Conservation (phyloP, 306 rosid genomes). For the Hippophae gyantsensis region DNA sequence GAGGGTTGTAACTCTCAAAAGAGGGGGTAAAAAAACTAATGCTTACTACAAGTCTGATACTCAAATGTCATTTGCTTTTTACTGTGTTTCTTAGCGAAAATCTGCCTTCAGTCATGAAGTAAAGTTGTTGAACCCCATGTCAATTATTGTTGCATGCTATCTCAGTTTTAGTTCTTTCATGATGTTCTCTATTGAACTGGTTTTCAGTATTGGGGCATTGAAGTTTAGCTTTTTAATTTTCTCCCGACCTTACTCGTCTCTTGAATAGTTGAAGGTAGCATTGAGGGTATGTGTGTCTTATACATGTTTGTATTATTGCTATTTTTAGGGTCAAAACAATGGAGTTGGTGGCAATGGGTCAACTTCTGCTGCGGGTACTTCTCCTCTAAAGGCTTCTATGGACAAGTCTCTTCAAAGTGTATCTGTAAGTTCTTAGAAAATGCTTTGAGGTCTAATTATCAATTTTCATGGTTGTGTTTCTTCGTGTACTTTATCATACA, state of each 20-base stretch:
- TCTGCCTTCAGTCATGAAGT: neutral
- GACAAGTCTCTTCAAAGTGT: constrained; percentile 37
- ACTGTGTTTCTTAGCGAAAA: too few species aligned
- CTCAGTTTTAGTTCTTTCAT: neutral
- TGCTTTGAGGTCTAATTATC: constrained; percentile 6
- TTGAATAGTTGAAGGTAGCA: constrained; percentile 6
- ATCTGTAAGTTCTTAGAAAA: constrained; percentile 46
- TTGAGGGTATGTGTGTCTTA: neutral
- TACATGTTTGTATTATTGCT: constrained; percentile 6
- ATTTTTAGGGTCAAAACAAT: constrained; percentile 39
- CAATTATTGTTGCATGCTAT: neutral
- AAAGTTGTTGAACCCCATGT: neutral
- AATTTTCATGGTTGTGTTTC: constrained; percentile 10
- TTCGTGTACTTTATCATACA: too few species aligned
- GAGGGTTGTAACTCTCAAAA: too few species aligned
- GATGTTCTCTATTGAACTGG: neutral
- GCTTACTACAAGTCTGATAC: too few species aligned
- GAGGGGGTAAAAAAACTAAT: too few species aligned
- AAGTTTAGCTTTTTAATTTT: constrained; percentile 1
- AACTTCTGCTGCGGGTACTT: constrained; percentile 45
- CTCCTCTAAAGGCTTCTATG: constrained; percentile 36
- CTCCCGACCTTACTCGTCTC: neutral
- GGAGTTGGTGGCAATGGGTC: constrained; percentile 42
- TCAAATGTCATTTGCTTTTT: too few species aligned
- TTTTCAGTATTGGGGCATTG: neutral